Evolutionary conservation across 2,329 filamentous ascomycete species (phyloP), one percentile per base, ranked within the genome.

Genomic region (Thielaviopsis ethacetica): DNA sequence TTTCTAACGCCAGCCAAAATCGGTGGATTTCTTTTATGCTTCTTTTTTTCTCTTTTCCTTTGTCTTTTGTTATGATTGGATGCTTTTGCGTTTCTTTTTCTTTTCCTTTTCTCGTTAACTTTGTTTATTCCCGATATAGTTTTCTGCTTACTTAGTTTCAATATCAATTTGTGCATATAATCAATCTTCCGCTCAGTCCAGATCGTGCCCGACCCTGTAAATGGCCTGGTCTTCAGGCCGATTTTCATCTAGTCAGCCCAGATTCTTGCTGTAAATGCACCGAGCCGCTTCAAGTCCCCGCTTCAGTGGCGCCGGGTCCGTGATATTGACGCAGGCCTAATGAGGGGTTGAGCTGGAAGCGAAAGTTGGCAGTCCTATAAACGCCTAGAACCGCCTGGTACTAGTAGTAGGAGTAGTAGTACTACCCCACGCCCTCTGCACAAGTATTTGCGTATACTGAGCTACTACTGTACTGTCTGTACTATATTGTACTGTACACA

Each of bases 61-160:
- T 34, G 30, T 21, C 21, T 50, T 4, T 12, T 13, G 26, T 24
- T 51, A 19, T 58, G 56, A 53, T 56, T 58, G 49, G 17, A 59
- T 38, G 61, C 54, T 54, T 24, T 61, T 58, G 56, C 58, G 56
- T 30, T 62, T 63, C 60, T 61, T 60, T 57, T 49, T 60, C 57
- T 51, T 64, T 26, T 61, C 59, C 54, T 52, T 62, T 57, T 60
- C 62, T 44, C 59, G 62, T 53, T 56, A 26, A n/a, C n/a, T n/a
- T 34, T 34, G 30, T 34, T 34, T 34, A 34, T 34, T 44, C 13
- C 38, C 17, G n/a, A 44, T 44, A 44, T 17, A 44, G 13, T 44
- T 15, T 2, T 44, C 38, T n/a, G 24, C 24, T 26, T 26, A 26
- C n/a, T n/a, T n/a, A n/a, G n/a, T n/a, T n/a, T n/a, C n/a, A n/a